A percentile compares a stretch with the other conserved stretches of the same genome.
Conservation (phyloP, 306 rosid genomes). For the Acmispon strigosus region DNA sequence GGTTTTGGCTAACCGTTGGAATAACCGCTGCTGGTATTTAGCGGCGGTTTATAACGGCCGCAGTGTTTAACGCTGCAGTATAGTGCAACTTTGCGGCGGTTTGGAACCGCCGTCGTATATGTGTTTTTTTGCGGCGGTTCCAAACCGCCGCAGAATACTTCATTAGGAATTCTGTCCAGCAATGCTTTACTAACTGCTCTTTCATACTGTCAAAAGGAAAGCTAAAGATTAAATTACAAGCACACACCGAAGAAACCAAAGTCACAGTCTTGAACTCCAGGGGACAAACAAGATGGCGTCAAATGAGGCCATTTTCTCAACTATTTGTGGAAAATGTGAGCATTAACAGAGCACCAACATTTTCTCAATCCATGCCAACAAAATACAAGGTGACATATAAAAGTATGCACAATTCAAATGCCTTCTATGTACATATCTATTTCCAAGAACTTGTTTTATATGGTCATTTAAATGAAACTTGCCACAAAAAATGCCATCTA, state of each 20-base stretch:
- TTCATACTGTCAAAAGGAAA: slow-evolving; percentile 52
- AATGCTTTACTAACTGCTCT: slow-evolving; percentile 81
- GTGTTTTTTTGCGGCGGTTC: too few relatives aligned
- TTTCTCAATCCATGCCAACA: neutral
- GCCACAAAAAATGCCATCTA: too few relatives aligned
- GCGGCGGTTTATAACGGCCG: too few relatives aligned
- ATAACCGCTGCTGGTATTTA: too few relatives aligned
- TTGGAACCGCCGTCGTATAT: too few relatives aligned
- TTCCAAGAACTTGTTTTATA: neutral
- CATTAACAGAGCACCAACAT: neutral
- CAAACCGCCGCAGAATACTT: too few relatives aligned
- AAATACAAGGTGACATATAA: neutral
- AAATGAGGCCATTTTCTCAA: neutral
- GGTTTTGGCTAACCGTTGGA: too few relatives aligned
- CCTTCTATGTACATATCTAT: too few relatives aligned
- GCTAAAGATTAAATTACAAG: neutral
- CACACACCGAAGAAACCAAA: neutral
- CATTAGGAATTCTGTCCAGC: slow-evolving; percentile 78
- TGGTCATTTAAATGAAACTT: too few relatives aligned
- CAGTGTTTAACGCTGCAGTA: too few relatives aligned
- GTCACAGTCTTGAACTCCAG: neutral
- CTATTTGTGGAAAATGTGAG: neutral
- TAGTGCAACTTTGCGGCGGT: too few relatives aligned
- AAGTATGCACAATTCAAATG: neutral
- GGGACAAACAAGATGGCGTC: neutral